phyloP scores from a whole-genome alignment of 1,284 basidiomycete species.

The Leccinum pachyderme region DNA sequence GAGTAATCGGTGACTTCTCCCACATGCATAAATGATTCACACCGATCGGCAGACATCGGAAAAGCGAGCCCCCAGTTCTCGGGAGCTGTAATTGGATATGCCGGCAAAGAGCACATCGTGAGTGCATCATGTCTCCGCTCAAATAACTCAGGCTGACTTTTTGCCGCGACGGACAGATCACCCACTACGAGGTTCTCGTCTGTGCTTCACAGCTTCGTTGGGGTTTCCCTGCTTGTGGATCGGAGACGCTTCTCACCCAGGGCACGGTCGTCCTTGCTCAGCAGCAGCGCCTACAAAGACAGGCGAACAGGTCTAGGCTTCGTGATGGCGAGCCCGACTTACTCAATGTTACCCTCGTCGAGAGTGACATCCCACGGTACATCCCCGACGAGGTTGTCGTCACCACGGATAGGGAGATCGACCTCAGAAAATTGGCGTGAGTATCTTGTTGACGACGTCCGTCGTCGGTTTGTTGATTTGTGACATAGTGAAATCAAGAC shows the following conservation, averaged over 20 bases:
- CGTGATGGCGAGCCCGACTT: slow-evolving; percentile 13
- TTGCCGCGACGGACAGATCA: slow-evolving; percentile 14
- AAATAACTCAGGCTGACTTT: background rate
- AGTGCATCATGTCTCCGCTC: background rate
- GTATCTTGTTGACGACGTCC: slow-evolving; percentile 3
- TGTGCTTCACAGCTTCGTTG: slow-evolving; percentile 35
- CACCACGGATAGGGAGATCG: slow-evolving; percentile 17
- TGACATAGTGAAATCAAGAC: slow-evolving; percentile 33
- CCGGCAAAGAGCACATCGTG: slow-evolving; percentile 31
- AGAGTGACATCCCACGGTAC: slow-evolving; percentile 30
- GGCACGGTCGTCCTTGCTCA: slow-evolving; percentile 35
- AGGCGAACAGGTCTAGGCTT: background rate
- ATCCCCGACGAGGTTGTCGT: slow-evolving; percentile 10
- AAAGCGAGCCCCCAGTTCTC: slow-evolving; percentile 28
- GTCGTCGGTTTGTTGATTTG: slow-evolving; percentile 1
- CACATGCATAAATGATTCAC: background rate
- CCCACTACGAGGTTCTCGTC: slow-evolving; percentile 32
- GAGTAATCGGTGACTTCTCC: slow-evolving; percentile 5
- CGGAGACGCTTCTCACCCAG: slow-evolving; percentile 19
- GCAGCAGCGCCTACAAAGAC: slow-evolving; percentile 21
- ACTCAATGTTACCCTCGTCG: slow-evolving; percentile 29
- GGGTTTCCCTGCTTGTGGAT: slow-evolving; percentile 23
- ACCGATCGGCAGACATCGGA: slow-evolving; percentile 24
- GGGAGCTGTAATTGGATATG: slow-evolving; percentile 30
- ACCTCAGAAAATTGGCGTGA: slow-evolving; percentile 27